These are phyloP conservation scores for Isatis tinctoria DNA, from an alignment of 345 rosid genomes.

Conservation along the genomic window DNA sequence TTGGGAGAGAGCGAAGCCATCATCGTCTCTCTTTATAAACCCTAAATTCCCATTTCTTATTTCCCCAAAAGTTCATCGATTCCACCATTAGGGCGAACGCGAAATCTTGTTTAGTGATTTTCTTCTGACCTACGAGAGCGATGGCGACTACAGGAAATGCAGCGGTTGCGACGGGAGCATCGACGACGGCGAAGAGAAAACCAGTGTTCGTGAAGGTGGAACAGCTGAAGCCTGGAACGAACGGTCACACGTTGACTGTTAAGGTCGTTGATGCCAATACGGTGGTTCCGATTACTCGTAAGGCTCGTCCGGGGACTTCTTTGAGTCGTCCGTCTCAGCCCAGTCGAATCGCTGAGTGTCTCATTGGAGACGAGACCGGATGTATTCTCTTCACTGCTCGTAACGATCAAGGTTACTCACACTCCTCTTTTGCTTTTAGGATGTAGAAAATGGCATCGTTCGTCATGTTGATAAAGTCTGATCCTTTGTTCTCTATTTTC, in stretches of 20 bases:
- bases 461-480: neutral
- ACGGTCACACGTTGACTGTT: constrained; percentile 62
- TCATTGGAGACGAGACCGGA: constrained; percentile 75
- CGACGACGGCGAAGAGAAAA: constrained; percentile 45
- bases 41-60: constrained; percentile 10
- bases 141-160: constrained; percentile 32
- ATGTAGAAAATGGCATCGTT: neutral
- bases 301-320: constrained; percentile 49
- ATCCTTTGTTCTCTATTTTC: neutral
- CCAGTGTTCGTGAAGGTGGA: constrained; percentile 66
- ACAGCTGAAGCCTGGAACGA: constrained; percentile 63
- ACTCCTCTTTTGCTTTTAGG: neutral
- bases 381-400: constrained; percentile 86
- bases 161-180: constrained; percentile 27
- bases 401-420: constrained; percentile 63
- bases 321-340: constrained; percentile 51
- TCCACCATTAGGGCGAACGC: constrained; percentile 18
- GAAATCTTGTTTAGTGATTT: neutral
- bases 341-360: constrained; percentile 67
- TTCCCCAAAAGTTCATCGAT: neutral
- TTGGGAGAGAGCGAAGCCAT: constrained; percentile 9
- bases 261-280: constrained; percentile 51
- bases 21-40: constrained; percentile 22
- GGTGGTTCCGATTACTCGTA: constrained; percentile 40
- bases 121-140: neutral